A percentile compares a stretch with the other conserved stretches of the same genome.
phyloP scores from a whole-genome alignment of 2,329 filamentous ascomycete species.

The Colletotrichum tropicale region DNA sequence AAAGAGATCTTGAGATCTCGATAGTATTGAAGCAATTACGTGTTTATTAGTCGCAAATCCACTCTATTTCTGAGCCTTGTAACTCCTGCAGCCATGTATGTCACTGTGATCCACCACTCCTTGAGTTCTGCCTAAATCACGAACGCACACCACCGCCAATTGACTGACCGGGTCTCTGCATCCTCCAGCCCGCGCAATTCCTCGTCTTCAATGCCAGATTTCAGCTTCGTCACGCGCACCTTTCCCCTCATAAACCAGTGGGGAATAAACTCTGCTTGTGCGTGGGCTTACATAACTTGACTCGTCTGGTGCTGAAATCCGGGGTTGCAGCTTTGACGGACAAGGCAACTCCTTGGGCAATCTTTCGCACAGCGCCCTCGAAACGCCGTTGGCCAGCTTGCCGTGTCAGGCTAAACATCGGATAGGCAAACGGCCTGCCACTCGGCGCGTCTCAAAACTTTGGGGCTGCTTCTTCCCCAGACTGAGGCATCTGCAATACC shows the following conservation, averaged over 20 bases:
- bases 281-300: constrained; percentile 6
- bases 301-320: constrained; percentile 2
- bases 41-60: constrained; percentile 16
- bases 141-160: background rate
- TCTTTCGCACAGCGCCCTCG: background rate
- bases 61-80: background rate
- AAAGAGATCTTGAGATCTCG: background rate
- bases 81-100: background rate
- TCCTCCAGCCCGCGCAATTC: background rate
- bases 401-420: background rate
- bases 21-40: constrained; percentile 10
- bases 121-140: background rate
- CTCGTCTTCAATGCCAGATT: background rate
- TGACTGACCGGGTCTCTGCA: background rate
- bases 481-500: background rate
- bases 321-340: constrained; percentile 13
- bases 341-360: constrained; percentile 8
- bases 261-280: constrained; percentile 1
- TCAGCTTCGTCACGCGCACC: background rate
- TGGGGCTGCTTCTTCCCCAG: background rate
- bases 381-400: background rate
- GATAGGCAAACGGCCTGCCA: background rate
- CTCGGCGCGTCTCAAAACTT: background rate
- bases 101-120: background rate
- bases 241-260: constrained; percentile 7